Base-by-base conservation (phyloP, 116 monocot species). In the Trichopus zeylanicus region DNA sequence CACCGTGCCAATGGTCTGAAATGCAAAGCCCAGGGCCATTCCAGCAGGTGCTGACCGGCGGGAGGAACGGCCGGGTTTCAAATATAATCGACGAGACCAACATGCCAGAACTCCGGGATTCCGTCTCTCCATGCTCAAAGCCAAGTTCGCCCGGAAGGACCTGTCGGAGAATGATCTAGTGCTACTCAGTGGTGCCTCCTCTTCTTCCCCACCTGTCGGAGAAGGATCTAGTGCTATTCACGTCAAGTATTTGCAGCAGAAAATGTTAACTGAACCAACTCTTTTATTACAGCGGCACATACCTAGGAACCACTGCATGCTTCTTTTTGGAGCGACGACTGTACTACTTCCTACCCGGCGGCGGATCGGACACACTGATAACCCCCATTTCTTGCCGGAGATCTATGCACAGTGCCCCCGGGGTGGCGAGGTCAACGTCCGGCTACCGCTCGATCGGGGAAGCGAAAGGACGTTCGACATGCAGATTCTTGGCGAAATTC, bases 391-490 rank as follows among this genome's bases (percentile, higher is more conserved):
- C 47, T 35, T 68, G 4, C 48, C 26, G 13, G 42, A 46, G 24
- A 67, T 74, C 39, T 9, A 25, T 21, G 0, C 32, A 6, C 25
- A 3, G 6, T 74, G 74, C 31, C 74, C 63, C 5, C 16, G 46
- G n/a, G 51, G 51, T 19, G 74, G 74, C 22, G 37, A 48, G 27
- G 56, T 56, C 25, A 48, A 29, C 51, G 57, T 57, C 18, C 46
- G 63, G 3, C 16, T 74, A 5, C 29, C 62, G n/a, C 20, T 74
- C 20, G 74, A 74, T 57, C 13, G 3, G 19, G 74, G 68, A 27
- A 68, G 74, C 63, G 62, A 74, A 6, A 7, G 4, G 38, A 21
- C 8, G 3, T 74, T 74, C 51, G 74, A 74, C 57, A 18, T 1
- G 6, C 29, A 57, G 22, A 29, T 68, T 27, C 29, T 63, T 46